Percentiles rank a stretch among this genome's conserved stretches.
These are phyloP conservation scores for Paramecium sexaurelia DNA, from an alignment of 73 alveolate species.

Conservation along the genomic window DNA sequence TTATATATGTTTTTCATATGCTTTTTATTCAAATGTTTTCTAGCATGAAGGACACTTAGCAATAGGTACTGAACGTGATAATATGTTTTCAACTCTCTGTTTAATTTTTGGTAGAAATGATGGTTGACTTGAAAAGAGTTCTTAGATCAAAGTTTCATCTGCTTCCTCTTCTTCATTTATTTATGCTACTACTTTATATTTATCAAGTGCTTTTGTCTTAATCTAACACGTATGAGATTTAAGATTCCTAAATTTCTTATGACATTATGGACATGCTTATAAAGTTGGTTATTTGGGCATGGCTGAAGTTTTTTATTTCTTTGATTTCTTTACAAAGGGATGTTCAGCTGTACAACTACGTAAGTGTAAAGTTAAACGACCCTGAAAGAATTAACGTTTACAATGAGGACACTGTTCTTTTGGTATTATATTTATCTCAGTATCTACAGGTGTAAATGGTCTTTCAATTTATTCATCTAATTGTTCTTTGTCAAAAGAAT, in stretches of 20 bases:
- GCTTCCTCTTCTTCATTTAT: conserved; percentile 45
- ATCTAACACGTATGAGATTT: background rate
- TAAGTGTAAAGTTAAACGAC: background rate
- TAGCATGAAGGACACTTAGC: background rate
- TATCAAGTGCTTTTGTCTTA: background rate
- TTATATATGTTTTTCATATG: background rate
- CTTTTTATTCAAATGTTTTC: conserved; percentile 9
- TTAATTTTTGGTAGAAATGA: conserved; percentile 16
- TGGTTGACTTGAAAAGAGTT: conserved; percentile 22
- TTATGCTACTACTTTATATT: background rate
- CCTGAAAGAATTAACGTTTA: background rate
- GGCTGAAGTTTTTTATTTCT: background rate
- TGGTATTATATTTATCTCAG: background rate
- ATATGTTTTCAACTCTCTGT: background rate
- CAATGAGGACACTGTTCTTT: conserved; percentile 52
- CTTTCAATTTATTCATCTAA: conserved; percentile 28
- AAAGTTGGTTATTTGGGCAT: background rate
- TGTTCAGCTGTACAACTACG: conserved; percentile 22
- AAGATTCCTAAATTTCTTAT: background rate
- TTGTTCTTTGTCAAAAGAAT: conserved; percentile 21
- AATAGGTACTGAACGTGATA: conserved; percentile 35
- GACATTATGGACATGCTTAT: background rate
- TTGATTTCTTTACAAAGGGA: conserved; percentile 5
- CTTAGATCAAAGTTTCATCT: conserved; percentile 3
- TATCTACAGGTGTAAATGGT: conserved; percentile 42